Evolutionary conservation across 163 green algal genomes (phyloP).

Genomic region (Chlamydomonas reinhardtii): DNA sequence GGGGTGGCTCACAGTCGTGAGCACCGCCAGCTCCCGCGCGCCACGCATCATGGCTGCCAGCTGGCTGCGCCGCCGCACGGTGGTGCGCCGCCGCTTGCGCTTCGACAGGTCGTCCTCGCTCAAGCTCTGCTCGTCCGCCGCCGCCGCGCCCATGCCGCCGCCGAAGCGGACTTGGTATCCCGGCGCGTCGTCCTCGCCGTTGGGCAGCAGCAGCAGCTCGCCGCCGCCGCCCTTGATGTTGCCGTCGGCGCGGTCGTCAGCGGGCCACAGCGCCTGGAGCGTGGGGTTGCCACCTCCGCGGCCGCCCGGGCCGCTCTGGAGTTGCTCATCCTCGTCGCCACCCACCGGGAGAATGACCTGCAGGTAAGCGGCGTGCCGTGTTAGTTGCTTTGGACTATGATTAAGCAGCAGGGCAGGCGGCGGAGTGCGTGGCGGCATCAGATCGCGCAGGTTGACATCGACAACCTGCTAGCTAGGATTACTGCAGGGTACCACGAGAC

Average conservation of each 20-base stretch:
- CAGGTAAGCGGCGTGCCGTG: too few species aligned
- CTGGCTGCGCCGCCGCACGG: neutral
- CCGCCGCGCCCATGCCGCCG: neutral
- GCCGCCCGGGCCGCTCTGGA: too few species aligned
- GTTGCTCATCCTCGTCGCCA: neutral
- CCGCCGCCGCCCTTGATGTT: neutral
- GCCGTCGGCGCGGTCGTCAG: neutral
- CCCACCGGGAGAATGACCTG: conserved; percentile 16
- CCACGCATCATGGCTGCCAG: conserved; percentile 36
- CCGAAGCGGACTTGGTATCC: too few species aligned
- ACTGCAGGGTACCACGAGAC: too few species aligned
- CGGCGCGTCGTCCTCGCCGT: neutral
- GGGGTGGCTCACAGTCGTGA: conserved; percentile 27
- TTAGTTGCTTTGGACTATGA: too few species aligned
- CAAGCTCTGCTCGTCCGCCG: neutral
- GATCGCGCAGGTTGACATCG: too few species aligned
- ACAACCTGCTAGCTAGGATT: too few species aligned
- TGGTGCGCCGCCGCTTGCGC: neutral
- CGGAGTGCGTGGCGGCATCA: too few species aligned
- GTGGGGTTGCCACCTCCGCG: neutral
- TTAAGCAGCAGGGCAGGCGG: too few species aligned
- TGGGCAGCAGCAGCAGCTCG: neutral
- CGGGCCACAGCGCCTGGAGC: neutral
- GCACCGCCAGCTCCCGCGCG: conserved; percentile 38
- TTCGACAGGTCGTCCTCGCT: neutral